Percentiles rank a stretch among this genome's conserved stretches.
These are phyloP conservation scores for Xylariaceae sp. DNA, from an alignment of 2,329 filamentous ascomycete species.

Conservation along the genomic window DNA sequence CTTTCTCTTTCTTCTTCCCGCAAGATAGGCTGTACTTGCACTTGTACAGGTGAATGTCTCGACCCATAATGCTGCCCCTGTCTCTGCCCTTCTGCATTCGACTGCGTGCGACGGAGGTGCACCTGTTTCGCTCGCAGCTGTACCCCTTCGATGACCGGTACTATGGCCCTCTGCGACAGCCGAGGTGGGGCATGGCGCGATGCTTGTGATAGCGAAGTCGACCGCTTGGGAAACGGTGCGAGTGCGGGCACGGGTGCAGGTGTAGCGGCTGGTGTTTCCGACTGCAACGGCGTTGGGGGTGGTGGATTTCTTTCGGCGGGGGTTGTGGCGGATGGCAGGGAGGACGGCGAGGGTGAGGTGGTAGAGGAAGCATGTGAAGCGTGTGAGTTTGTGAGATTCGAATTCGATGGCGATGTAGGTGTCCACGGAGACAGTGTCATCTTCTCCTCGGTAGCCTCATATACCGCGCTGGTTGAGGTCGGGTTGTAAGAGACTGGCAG, in stretches of 20 bases:
- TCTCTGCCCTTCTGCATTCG: conserved; percentile 18
- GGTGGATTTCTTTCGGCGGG: conserved; percentile 1
- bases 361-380: background rate
- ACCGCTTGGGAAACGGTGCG: conserved; percentile 13
- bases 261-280: no score
- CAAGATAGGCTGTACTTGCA: background rate
- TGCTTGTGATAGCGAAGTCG: conserved; percentile 14
- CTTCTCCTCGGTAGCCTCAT: conserved; percentile 3
- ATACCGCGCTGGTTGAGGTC: background rate
- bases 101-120: conserved; percentile 22
- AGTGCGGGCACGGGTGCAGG: no score
- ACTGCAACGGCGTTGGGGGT: no score
- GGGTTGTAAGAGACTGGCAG: conserved; percentile 5
- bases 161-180: conserved; percentile 1
- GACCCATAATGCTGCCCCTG: conserved; percentile 10
- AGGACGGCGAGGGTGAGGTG: conserved; percentile 3
- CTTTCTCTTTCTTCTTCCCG: background rate
- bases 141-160: background rate
- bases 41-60: conserved; percentile 8
- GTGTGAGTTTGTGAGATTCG: background rate
- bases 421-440: conserved; percentile 10
- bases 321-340: conserved; percentile 4
- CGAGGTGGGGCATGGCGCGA: conserved; percentile 11
- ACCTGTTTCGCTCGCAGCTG: conserved; percentile 5
- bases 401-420: conserved; percentile 1